Evolutionary conservation across 495 filamentous ascomycete genomes (phyloP), one percentile per base, ranked within the genome.

Genomic region (Oidiodendron maius): DNA sequence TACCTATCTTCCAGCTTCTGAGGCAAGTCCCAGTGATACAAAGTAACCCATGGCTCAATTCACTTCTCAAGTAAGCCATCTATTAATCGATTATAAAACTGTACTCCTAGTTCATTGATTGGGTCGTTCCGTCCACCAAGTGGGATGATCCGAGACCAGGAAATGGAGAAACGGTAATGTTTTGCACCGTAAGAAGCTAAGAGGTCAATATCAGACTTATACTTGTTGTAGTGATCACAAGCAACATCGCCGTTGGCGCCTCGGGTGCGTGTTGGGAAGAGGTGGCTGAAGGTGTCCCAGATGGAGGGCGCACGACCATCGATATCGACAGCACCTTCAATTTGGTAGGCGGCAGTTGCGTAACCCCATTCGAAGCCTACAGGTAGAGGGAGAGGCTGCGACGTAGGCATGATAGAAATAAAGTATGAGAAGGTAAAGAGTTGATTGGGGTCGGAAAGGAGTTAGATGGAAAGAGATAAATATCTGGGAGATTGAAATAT

Each of bases 221-320:
- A 84, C 42, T 79, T 74, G 61, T 87, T 78, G 68, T 89, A 89
- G 35, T 82, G 86, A 66, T 88, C 84, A 66, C 84, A 88, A 26
- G 83, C 84, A 26, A 84, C 74, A 26, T 76, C 80, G 21, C 83
- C 84, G 17, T 78, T 81, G 51, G 71, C 76, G 46, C 78, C 81
- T 50, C 82, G 81, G 35, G 83, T 83, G 42, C 87, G 85, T 65
- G 86, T 88, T 51, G 83, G 83, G 38, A 82, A 78, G 52, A 82
- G 80, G 41, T 72, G 74, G 65, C 79, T 86, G 67, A 87, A 89
- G 4, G 77, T 81, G 61, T 89, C 84, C 84, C 84, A 89, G 63
- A 89, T 87, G 26, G 82, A 84, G 36, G 81, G 78, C 26, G 77
- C 81, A 36, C 84, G 79, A 50, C 84, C 84, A 64, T 89, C 84